Base-by-base conservation (phyloP, 2,329 filamentous ascomycete genomes). In the Akanthomyces lecanii region DNA sequence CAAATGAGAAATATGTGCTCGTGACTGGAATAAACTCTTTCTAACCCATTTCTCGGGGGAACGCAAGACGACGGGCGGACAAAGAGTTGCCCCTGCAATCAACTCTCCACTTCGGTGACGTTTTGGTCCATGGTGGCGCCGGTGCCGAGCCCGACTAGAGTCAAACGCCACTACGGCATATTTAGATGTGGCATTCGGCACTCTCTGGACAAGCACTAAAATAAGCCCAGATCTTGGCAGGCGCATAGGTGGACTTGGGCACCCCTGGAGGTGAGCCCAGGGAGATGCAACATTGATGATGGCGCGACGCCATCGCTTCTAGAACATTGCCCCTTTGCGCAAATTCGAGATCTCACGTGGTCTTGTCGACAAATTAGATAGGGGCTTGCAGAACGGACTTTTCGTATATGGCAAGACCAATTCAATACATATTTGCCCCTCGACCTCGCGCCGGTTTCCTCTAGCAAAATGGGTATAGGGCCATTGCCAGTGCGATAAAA, bases 41-140 rank as follows among this genome's bases (percentile, higher is more conserved):
- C 38, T 23, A 6, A 7, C 30, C 44, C 14, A 18, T 14, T 14
- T 38, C 25, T 11, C 18, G 50, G 48, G 18, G 33, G 12, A 23
- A 44, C 7, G 10, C 40, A 44, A 21, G 30, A 18, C 18, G 23
- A 12, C 8, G 33, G 8, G 23, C 11, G 40, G 36, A 30, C 12
- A 14, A 42, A 16, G 38, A 50, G 47, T 50, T 18, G 25, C 25
- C 18, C 30, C 5, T 30, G 28, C 21, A 33, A 25, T 11, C 21
- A 42, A 55, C 54, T 25, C 58, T 47, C 58, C 57, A 45, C 48
- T 44, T 25, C 18, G 36, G 58, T 61, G 38, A 59, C 44, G 56
- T n/a, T 44, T 28, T 44, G 47, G 54, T 47, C 5, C 30, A 38
- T 33, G 28, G 21, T 6, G 21, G 21, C n/a, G 21, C 7, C 23